Base-by-base conservation (phyloP, 2,329 filamentous ascomycete genomes). In the Aspergillus transmontanensis region DNA sequence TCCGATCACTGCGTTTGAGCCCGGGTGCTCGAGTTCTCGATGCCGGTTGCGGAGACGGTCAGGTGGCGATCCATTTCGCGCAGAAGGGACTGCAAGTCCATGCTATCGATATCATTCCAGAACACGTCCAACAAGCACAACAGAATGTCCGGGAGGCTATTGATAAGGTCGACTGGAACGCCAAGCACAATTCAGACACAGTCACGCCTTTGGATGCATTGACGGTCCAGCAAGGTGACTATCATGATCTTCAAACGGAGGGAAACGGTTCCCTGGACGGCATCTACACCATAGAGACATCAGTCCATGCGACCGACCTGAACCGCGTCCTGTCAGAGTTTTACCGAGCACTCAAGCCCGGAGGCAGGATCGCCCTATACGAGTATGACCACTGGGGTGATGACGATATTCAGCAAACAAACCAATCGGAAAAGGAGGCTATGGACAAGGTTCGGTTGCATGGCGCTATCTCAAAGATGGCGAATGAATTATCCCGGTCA, bases 281-380 rank as follows among this genome's bases (percentile, higher is more conserved):
- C 3, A 72, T 81, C 32, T 85, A 85, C 68, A 85, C 83, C 0
- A 82, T 85, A 77, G 82, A 86, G 70, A 84, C 83, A 0, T 77
- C 85, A 32, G 82, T 83, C 0, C 83, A 86, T 66, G 82, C 83
- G 3, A 81, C 78, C 0, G 77, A 84, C 45, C 78, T 81, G 0
- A 67, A 74, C 32, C 69, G 66, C 9, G 83, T 79, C 2, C 69
- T 83, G 1, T 67, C 64, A 4, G 80, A 81, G 34, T 84, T 85
- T 70, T 77, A 75, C 67, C 78, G 82, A 12, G 64, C 84, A 1
- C 67, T 85, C 10, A 73, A 75, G 45, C 82, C 82, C 0, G 83
- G 82, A 23, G 83, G 83, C 1, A 71, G 74, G 2, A 57, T 84
- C 4, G 80, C 75, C 1, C 68, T 83, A 36, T 78, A 80, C 66